These are phyloP conservation scores for Tolypocladium sp. DNA, from an alignment of 2,329 filamentous ascomycete species.

Conservation along the genomic window DNA sequence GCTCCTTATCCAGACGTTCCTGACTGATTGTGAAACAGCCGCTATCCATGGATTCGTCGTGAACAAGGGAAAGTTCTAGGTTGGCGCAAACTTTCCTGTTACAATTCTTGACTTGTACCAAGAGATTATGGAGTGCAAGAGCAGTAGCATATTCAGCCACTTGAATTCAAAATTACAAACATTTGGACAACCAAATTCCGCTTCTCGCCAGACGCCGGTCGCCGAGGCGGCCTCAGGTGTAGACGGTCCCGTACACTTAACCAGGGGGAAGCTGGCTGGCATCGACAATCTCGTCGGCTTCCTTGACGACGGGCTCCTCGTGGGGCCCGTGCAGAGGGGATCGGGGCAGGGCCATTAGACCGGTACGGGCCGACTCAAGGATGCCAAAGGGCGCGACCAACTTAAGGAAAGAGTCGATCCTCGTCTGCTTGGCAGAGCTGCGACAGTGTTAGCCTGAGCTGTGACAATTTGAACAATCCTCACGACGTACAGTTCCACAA, in stretches of 20 bases:
- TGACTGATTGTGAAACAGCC: constrained; percentile 31
- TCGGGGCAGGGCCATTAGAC: constrained; percentile 91
- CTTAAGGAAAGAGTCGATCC: constrained; percentile 98
- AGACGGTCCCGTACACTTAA: constrained; percentile 31
- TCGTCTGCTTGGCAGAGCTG: constrained; percentile 81
- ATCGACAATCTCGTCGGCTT: constrained; percentile 91
- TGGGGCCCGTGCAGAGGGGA: constrained; percentile 73
- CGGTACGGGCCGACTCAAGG: constrained; percentile 88
- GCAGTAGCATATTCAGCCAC: constrained; percentile 3
- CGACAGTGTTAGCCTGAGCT: constrained; percentile 11
- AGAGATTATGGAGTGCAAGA: constrained; percentile 1
- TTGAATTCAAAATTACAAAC: constrained; percentile 8
- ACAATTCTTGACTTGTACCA: neutral
- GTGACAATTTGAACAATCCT: neutral
- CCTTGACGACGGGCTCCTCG: constrained; percentile 65
- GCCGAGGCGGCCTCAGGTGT: neutral
- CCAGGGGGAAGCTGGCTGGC: constrained; percentile 88
- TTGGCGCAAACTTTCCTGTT: neutral
- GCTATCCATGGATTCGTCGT: constrained; percentile 83
- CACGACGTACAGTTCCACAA: constrained; percentile 79
- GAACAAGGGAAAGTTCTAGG: constrained; percentile 72
- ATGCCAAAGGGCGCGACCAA: constrained; percentile 91
- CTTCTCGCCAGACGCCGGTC: constrained; percentile 9
- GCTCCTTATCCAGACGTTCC: neutral
- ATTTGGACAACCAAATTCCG: constrained; percentile 5